phyloP scores from a whole-genome alignment of 1,284 basidiomycete genomes.

The Peniophora sp. region DNA sequence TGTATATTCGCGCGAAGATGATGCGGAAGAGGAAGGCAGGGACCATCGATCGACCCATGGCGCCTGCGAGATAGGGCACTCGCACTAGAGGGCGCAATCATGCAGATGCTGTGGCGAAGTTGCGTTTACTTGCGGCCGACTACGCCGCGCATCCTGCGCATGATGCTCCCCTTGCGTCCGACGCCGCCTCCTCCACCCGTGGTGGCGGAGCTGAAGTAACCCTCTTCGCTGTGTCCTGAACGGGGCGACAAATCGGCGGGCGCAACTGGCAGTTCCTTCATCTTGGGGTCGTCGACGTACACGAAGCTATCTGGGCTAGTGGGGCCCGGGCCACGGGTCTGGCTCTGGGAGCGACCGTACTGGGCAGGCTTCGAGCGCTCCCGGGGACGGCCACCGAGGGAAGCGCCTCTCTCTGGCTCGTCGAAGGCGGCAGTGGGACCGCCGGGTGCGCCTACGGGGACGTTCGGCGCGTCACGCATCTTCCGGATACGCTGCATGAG shows the following conservation, averaged over 20 bases:
- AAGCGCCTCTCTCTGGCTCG: conserved; percentile 18
- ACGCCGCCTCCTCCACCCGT: conserved; percentile 34
- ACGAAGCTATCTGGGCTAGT: conserved; percentile 46
- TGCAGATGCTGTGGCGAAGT: conserved; percentile 4
- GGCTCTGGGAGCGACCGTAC: conserved; percentile 41
- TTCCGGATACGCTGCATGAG: conserved; percentile 79
- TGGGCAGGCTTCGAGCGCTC: conserved; percentile 67
- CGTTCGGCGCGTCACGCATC: conserved; percentile 75
- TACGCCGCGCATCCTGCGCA: conserved; percentile 70
- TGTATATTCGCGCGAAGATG: too few relatives aligned
- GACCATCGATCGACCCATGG: too few relatives aligned
- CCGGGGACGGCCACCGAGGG: conserved; percentile 42
- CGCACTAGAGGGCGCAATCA: neutral
- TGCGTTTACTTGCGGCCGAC: conserved; percentile 42
- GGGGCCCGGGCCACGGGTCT: conserved; percentile 30
- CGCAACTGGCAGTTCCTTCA: conserved; percentile 62
- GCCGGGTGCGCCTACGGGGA: conserved; percentile 43
- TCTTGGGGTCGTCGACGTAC: conserved; percentile 49
- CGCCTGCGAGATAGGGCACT: too few relatives aligned
- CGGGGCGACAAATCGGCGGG: conserved; percentile 18
- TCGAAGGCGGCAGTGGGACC: conserved; percentile 16
- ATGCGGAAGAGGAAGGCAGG: too few relatives aligned
- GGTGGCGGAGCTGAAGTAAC: conserved; percentile 42
- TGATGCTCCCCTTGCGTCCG: conserved; percentile 66
- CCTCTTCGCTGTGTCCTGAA: conserved; percentile 10